Conservation (phyloP, 352 stramenopile species). For the Phytopythium chamaehyphon region DNA sequence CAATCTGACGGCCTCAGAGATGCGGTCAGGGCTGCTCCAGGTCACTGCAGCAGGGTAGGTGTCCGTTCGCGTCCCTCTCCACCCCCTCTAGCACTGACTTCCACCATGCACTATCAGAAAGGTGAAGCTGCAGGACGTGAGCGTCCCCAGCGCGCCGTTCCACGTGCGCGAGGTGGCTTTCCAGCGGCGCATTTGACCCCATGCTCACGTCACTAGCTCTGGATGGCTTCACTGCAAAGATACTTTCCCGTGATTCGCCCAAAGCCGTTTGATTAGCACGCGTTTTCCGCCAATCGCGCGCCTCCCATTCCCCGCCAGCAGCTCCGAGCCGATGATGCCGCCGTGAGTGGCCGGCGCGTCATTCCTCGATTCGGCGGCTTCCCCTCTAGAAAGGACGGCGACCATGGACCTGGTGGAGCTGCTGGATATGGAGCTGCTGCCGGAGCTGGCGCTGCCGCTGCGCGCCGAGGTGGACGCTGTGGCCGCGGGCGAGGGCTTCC, state of each 20-base stretch:
- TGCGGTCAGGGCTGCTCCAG: conserved; percentile 31
- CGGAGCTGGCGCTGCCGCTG: conserved; percentile 41
- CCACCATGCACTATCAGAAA: conserved; percentile 24
- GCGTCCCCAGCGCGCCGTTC: conserved; percentile 49
- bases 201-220: conserved; percentile 1
- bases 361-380: conserved; percentile 2
- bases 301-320: neutral
- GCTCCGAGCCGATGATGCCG: neutral
- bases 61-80: neutral
- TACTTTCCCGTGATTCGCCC: conserved; percentile 12
- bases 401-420: no score
- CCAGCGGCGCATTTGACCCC: conserved; percentile 39
- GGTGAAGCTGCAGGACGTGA: conserved; percentile 49
- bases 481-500: conserved; percentile 65
- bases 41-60: conserved; percentile 50
- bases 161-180: conserved; percentile 71
- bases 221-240: neutral
- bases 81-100: neutral
- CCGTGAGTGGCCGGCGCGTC: conserved; percentile 13
- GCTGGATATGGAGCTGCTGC: neutral
- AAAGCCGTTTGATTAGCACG: conserved; percentile 1
- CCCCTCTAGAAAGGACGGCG: neutral
- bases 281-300: conserved; percentile 30
- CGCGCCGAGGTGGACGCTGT: conserved; percentile 65
- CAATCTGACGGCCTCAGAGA: conserved; percentile 14